Evolutionary conservation across 2,329 filamentous ascomycete genomes (phyloP), one percentile per base, ranked within the genome.

Genomic region (Colletotrichum filicis): DNA sequence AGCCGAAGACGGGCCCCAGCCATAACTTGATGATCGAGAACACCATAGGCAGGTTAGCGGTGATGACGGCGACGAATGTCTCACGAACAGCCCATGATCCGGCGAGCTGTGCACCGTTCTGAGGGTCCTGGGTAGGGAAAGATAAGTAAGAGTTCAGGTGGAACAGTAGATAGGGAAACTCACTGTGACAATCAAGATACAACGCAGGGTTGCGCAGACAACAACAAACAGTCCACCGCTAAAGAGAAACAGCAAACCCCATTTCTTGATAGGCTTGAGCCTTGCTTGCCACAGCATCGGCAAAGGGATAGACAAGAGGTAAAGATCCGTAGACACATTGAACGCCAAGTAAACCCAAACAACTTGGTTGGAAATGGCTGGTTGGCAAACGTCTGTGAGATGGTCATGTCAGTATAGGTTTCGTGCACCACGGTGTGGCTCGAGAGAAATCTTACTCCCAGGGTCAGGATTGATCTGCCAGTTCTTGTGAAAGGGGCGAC

Each of bases 371-470:
- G 42, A 49, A 9, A 49, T 49, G 8, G 42, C 42, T 11, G 42
- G 42, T n/a, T 49, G 19, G 19, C 42, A 49, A n/a, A n/a, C 42
- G 1, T 49, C 42, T 49, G 8, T 7, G 19, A n/a, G 3, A 9
- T n/a, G 8, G 19, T 46, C 1, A 8, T 9, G 6, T 49, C 3
- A 49, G 8, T 19, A 19, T n/a, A 8, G 19, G 8, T n/a, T 9
- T 11, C 19, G 1, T 9, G 42, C 7, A n/a, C 6, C 4, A 4
- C n/a, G 0, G 1, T 19, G 19, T 8, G 19, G 8, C 7, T 11
- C 9, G 7, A 19, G 42, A 9, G 3, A 9, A 9, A 19, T 49
- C 19, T 49, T 49, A 49, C 42, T 49, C 19, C 42, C 42, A n/a
- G 42, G 42, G 16, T 49, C 19, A 49, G 42, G 42, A n/a, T 49